Base-by-base conservation (phyloP, 108 stramenopile species). In the Pseudonitzschia delicatissima region DNA sequence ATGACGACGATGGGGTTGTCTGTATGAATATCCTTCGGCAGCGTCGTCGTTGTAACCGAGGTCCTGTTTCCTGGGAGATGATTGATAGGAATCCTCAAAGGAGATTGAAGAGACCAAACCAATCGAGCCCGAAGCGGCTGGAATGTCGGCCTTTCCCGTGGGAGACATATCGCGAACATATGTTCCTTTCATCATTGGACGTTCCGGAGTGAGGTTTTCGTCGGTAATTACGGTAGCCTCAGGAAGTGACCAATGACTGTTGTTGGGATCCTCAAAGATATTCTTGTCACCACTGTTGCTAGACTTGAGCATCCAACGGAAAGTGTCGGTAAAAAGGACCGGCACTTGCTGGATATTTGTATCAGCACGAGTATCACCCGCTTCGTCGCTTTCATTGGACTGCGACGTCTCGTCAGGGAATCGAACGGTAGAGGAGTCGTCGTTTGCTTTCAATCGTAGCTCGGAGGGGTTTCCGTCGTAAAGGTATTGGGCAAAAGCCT, bases 271-370 rank as follows among this genome's bases (percentile, higher is more conserved):
- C 36, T 13, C 36, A 42, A 20, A 61, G 23, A 39, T 5, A 42
- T 32, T 58, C 18, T 5, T 18, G 21, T 28, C 34, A 17, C 31
- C 29, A 15, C 29, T 53, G 39, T 62, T 57, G 48, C n/a, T 62
- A 21, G 47, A 18, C n/a, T 37, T 49, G 7, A 73, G 35, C 32
- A 66, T 13, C 80, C 80, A 82, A 20, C 80, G 71, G 66, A 82
- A 82, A 2, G 58, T 52, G 44, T 82, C 80, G 3, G 80, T 74
- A 29, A 82, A 82, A 4, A 82, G 67, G 4, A 82, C 76, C 7
- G 80, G 80, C 9, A 67, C 76, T n/a, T 72, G 72, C 18, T 62
- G 68, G 35, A 82, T 74, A 32, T 51, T 58, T 29, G 45, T 52
- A 59, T 52, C 28, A 52, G 64, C 23, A 52, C 68, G 57, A 64